Evolutionary conservation across 1,284 basidiomycete genomes (phyloP), one percentile per base, ranked within the genome.

Genomic region (Melanopsichium pennsylvanicum): DNA sequence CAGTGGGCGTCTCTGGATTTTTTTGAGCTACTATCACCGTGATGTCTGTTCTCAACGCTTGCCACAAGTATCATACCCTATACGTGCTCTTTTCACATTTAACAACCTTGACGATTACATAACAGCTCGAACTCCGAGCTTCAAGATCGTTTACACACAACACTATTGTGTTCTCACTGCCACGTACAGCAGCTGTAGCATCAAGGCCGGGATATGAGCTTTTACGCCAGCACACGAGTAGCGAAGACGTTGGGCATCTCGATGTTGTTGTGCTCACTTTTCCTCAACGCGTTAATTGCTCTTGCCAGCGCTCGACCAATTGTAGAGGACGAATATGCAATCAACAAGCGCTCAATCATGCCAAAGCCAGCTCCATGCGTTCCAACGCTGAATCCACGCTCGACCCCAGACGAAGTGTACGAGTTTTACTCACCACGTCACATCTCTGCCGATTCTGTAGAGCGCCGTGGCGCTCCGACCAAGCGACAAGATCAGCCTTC

Each of bases 331-430:
- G 31, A 44, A 2, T 11, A 19, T 9, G 25, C 29, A 12, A 1
- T 34, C 21, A 29, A 55, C 31, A 62, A 40, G 31, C 56, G 47
- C 12, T 50, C 52, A 9, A 49, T 49, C 16, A 13, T 12, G 15
- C 66, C 70, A 7, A 72, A 67, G 11, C 58, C 62, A 2, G 25
- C 32, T 12, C 67, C 70, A 25, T 45, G 47, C 11, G 32, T 45
- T 0, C 64, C 36, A 3, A 49, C 54, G 5, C 37, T 50, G 16
- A 47, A 35, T 26, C 25, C 59, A 2, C 50, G 63, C 26, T 62
- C 66, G 3, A 68, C 68, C 1, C 58, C 71, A 2, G 56, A 74
- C 41, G 68, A 74, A 16, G 25, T 74, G 12, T 68, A 60, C 49
- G 59, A 41, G 9, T 66, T 69, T 48, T 72, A 72, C 49, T 49